Base-by-base conservation (phyloP, 2,329 filamentous ascomycete species). In the Epichloe baconii region DNA sequence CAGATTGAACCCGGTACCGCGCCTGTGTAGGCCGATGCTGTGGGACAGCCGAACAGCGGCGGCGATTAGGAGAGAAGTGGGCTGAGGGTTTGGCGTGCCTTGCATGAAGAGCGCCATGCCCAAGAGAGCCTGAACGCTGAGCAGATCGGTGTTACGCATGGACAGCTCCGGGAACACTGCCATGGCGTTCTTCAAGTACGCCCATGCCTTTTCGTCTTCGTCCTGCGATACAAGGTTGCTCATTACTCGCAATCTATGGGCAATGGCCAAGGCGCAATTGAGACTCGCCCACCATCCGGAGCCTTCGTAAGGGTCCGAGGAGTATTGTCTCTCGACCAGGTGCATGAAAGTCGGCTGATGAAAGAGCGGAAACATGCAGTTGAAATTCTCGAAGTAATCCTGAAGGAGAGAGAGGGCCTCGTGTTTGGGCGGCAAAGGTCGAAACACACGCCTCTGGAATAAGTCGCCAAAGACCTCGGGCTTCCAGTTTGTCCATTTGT, bases 271-370 rank as follows among this genome's bases (percentile, higher is more conserved):
- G 1, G 86, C 88, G 53, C 95, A 85, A 60, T 98, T 98, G 60
- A 98, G 76, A 67, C 89, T 95, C 5, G 93, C 93, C 91, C 93
- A 98, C 93, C 93, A 98, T 3, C 93, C 93, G 5, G 89, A 94
- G 31, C 91, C 90, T 64, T 95, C 84, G 58, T 96, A 97, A 0
- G 91, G 91, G 58, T 97, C 87, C 47, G 82, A 74, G 0, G 89
- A 94, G 67, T 97, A 98, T 64, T 97, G 91, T 58, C 86, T 82
- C 62, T 97, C 89, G 35, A 96, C 89, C 5, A 97, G 75, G 63
- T 96, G 90, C 88, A 97, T 97, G 64, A 98, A 98, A 0, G 93
- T 97, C 1, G 91, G 90, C 66, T 96, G 90, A 66, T 98, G 93
- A 62, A 95, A 98, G 4, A 98, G 75, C 5, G 93, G 93, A 63